Evolutionary conservation across 2,329 filamentous ascomycete species (phyloP).

Genomic region (Nemania bipapillata): DNA sequence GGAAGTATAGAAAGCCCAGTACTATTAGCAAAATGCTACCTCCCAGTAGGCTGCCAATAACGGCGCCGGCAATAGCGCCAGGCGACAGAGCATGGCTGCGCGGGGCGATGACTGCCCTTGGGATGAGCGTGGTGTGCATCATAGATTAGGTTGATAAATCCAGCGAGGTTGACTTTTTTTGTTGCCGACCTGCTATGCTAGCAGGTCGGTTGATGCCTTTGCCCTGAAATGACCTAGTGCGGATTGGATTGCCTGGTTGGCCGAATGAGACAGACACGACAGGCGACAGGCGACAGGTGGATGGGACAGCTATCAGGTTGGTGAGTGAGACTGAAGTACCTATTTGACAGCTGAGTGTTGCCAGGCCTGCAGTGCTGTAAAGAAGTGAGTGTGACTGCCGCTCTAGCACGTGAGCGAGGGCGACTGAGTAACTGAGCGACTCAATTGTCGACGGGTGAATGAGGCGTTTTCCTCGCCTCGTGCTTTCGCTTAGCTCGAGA

Average conservation of each 20-base stretch:
- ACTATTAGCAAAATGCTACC: conserved; percentile 47
- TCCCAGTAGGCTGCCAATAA: conserved; percentile 50
- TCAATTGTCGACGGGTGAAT: neutral
- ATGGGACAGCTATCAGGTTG: neutral
- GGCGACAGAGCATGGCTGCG: conserved; percentile 45
- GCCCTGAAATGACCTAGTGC: conserved; percentile 7
- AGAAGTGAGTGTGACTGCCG: conserved; percentile 6
- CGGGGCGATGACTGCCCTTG: conserved; percentile 40
- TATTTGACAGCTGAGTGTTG: conserved; percentile 1
- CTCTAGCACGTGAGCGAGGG: neutral
- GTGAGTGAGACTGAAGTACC: conserved; percentile 19
- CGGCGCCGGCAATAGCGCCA: conserved; percentile 50
- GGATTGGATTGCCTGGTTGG: conserved; percentile 21
- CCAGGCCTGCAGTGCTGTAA: neutral
- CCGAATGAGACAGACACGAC: conserved; percentile 13
- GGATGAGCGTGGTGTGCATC: conserved; percentile 33
- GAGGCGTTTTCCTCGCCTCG: conserved; percentile 18
- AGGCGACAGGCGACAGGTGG: neutral
- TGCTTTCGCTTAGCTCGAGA: conserved; percentile 2
- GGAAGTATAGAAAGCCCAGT: conserved; percentile 51
- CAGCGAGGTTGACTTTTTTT: conserved; percentile 16
- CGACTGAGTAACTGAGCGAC: conserved; percentile 2
- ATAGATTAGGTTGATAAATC: conserved; percentile 3
- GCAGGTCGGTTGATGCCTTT: conserved; percentile 6
- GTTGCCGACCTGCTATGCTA: conserved; percentile 8